Conservation (phyloP, 805 yeast genomes). For the Barnettozyma populi region DNA sequence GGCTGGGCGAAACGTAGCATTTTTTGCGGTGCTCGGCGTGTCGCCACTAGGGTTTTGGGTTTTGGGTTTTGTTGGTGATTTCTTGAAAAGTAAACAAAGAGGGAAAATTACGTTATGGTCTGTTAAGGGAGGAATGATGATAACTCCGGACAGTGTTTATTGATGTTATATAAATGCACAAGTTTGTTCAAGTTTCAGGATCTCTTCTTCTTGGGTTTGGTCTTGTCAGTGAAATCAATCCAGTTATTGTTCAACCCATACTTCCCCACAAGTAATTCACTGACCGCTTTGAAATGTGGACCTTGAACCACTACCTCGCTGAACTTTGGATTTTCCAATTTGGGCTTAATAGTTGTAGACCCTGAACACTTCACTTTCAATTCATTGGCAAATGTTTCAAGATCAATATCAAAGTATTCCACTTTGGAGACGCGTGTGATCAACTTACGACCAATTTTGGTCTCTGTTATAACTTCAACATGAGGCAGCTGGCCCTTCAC, state of each 20-base stretch:
- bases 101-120: not conserved
- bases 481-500: conserved; percentile 65
- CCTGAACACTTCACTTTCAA: conserved; percentile 83
- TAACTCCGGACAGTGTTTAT: no score
- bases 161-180: not conserved
- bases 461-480: conserved; percentile 62
- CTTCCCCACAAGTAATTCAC: conserved; percentile 49
- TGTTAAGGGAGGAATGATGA: not conserved
- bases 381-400: conserved; percentile 60
- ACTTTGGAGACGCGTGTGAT: conserved; percentile 69
- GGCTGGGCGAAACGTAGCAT: conserved; percentile 7
- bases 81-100: not conserved
- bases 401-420: conserved; percentile 61
- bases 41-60: not conserved
- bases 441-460: conserved; percentile 74
- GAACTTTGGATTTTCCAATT: conserved; percentile 46
- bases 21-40: not conserved
- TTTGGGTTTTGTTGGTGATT: not conserved
- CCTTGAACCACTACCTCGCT: conserved; percentile 87
- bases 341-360: conserved; percentile 68
- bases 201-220: conserved; percentile 47
- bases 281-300: conserved; percentile 62
- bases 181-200: not conserved
- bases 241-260: conserved; percentile 61
- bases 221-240: conserved; percentile 61